A percentile compares a stretch with the other conserved stretches of the same genome.
Evolutionary conservation across 2,329 filamentous ascomycete species (phyloP).

Genomic region (Cryphonectria carpinicola): DNA sequence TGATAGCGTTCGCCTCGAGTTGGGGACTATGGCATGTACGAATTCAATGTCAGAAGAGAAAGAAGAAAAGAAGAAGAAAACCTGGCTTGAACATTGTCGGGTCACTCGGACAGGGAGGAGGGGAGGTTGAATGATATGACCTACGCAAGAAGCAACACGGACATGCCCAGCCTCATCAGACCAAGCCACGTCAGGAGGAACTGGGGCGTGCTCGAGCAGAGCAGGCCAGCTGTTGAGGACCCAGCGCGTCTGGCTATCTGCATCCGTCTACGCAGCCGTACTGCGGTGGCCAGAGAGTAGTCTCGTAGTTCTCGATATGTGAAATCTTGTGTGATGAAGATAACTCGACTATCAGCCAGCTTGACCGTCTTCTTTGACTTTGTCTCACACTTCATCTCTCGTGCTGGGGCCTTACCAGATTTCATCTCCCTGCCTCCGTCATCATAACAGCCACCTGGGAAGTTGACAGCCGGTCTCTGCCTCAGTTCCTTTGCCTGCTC

Average conservation of each 20-base stretch:
- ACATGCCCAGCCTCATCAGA: slow-evolving; percentile 57
- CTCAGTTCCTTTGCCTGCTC: slow-evolving; percentile 46
- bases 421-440: slow-evolving; percentile 26
- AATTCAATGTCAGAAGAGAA: neutral
- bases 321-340: slow-evolving; percentile 28
- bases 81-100: neutral
- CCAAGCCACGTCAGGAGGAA: slow-evolving; percentile 66
- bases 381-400: too few species aligned
- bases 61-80: neutral
- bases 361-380: neutral
- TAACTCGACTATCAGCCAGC: neutral
- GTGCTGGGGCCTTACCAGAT: slow-evolving; percentile 16
- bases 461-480: slow-evolving; percentile 43
- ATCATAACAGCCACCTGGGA: slow-evolving; percentile 24
- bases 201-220: slow-evolving; percentile 59
- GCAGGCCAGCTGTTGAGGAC: slow-evolving; percentile 46
- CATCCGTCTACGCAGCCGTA: slow-evolving; percentile 24
- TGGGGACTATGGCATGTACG: slow-evolving; percentile 46
- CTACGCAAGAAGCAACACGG: slow-evolving; percentile 61
- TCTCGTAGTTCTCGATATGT: slow-evolving; percentile 41
- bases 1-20: slow-evolving; percentile 49
- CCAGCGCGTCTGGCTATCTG: slow-evolving; percentile 25
- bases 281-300: slow-evolving; percentile 25
- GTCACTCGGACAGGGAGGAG: neutral
- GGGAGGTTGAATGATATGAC: slow-evolving; percentile 26